phyloP scores from a whole-genome alignment of 768 basidiomycete genomes.

The Peribolospora baueri region DNA sequence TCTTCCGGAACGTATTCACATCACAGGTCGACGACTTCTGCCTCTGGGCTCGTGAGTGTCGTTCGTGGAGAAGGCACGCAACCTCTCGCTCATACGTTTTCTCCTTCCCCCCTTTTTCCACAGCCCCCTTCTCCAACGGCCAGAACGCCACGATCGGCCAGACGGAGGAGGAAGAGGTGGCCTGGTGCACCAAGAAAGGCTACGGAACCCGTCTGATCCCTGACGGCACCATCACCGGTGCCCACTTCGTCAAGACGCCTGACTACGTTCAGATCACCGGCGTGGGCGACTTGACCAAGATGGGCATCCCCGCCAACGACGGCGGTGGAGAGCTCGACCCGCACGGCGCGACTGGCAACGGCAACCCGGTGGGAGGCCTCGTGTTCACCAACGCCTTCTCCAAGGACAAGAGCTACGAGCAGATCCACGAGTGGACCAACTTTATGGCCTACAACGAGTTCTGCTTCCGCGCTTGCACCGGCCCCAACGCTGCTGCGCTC shows the following conservation, averaged over 20 bases:
- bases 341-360: conserved; percentile 29
- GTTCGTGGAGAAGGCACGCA: too few species aligned
- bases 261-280: conserved; percentile 27
- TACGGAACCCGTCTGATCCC: conserved; percentile 15
- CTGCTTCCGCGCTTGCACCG: conserved; percentile 15
- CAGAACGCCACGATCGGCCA: conserved; percentile 27
- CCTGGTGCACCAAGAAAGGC: conserved; percentile 42
- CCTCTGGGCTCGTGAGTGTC: conserved; percentile 1
- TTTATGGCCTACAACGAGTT: conserved; percentile 14
- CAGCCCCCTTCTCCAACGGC: too few species aligned
- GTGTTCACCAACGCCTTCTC: conserved; percentile 47
- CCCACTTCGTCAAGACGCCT: conserved; percentile 4
- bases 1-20: too few species aligned
- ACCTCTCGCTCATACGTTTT: too few species aligned
- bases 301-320: conserved; percentile 40
- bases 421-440: conserved; percentile 44
- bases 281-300: conserved; percentile 35
- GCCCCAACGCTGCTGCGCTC: conserved; percentile 17
- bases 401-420: conserved; percentile 23
- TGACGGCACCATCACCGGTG: conserved; percentile 8
- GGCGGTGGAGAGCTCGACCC: conserved; percentile 44
- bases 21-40: background rate
- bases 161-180: conserved; percentile 40
- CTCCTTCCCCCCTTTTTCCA: background rate
- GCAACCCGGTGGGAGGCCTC: conserved; percentile 34